Evolutionary conservation across 371 early-diverging fungal species (phyloP).

Genomic region (Apophysomyces elegans): DNA sequence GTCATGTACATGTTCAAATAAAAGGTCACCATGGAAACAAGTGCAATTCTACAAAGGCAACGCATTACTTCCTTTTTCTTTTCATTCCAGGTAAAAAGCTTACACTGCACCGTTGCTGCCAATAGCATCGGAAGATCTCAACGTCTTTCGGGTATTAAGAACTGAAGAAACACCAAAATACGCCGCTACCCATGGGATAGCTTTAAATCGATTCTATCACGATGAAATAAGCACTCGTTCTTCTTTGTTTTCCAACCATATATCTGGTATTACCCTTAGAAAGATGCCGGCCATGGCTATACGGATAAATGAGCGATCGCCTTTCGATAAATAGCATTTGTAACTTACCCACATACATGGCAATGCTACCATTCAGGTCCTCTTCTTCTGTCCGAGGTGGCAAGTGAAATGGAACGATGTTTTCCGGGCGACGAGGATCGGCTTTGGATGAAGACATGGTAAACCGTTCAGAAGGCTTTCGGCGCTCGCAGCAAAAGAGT

Average conservation of each 20-base stretch:
- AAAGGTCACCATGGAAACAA: slow-evolving; percentile 43
- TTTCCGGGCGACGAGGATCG: slow-evolving; percentile 50
- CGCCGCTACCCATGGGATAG: slow-evolving; percentile 49
- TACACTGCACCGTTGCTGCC: slow-evolving; percentile 47
- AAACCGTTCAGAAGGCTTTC: background rate
- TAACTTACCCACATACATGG: slow-evolving; percentile 44
- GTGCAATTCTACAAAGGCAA: slow-evolving; percentile 29
- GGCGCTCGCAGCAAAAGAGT: too few species aligned
- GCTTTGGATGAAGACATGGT: slow-evolving; percentile 43
- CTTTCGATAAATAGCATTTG: background rate
- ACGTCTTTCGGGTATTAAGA: slow-evolving; percentile 44
- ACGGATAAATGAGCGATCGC: background rate
- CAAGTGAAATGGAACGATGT: slow-evolving; percentile 48
- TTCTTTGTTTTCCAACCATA: background rate
- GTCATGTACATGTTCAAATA: slow-evolving; percentile 47
- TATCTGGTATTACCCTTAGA: slow-evolving; percentile 35
- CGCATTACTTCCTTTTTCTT: background rate
- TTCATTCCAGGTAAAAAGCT: slow-evolving; percentile 13
- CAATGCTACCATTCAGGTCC: slow-evolving; percentile 39
- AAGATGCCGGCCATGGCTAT: slow-evolving; percentile 52
- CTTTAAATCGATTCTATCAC: slow-evolving; percentile 38
- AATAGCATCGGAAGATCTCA: slow-evolving; percentile 33
- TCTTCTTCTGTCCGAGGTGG: slow-evolving; percentile 34
- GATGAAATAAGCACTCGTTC: background rate
- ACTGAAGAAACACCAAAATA: slow-evolving; percentile 45